Percentiles rank a stretch among this genome's conserved stretches.
Evolutionary conservation across 2,329 filamentous ascomycete genomes (phyloP).

Genomic region (Pseudofabraea citricarpa): DNA sequence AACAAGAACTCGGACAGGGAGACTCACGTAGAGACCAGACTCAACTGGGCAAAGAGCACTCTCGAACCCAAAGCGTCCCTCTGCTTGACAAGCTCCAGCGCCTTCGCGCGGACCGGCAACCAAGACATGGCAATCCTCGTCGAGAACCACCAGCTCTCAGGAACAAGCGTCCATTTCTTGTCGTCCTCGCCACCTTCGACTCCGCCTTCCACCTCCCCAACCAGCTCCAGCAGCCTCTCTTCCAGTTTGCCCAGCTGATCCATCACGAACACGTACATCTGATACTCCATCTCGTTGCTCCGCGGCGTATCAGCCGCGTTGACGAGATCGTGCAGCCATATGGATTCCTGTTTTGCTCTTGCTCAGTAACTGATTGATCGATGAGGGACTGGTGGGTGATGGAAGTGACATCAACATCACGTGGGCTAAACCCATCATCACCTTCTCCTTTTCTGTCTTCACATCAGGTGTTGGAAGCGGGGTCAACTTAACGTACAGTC

Average conservation of each 20-base stretch:
- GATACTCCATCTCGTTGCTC: conserved; percentile 33
- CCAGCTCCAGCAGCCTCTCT: conserved; percentile 38
- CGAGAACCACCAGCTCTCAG: conserved; percentile 32
- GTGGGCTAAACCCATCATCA: neutral
- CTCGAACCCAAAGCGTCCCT: conserved; percentile 38
- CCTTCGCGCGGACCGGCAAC: conserved; percentile 38
- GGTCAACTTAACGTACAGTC: conserved; percentile 28
- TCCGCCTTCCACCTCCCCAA: conserved; percentile 36
- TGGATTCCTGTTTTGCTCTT: conserved; percentile 29
- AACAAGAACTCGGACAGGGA: neutral
- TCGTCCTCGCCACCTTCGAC: conserved; percentile 15
- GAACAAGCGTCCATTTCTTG: conserved; percentile 33
- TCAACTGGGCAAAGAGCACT: conserved; percentile 44
- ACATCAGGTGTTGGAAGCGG: too few species aligned
- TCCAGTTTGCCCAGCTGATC: conserved; percentile 40
- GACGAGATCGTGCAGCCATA: conserved; percentile 39
- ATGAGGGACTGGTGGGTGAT: too few species aligned
- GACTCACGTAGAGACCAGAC: conserved; percentile 40
- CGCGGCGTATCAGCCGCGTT: conserved; percentile 22
- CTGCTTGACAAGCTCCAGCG: conserved; percentile 40
- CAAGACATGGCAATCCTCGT: conserved; percentile 40
- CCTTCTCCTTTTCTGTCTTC: neutral
- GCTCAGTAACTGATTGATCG: too few species aligned
- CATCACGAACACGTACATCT: conserved; percentile 44
- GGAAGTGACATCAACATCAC: neutral